Percentiles rank a stretch among this genome's conserved stretches.
phyloP scores from a whole-genome alignment of 1,284 basidiomycete species.

The Malassezia psittaci region DNA sequence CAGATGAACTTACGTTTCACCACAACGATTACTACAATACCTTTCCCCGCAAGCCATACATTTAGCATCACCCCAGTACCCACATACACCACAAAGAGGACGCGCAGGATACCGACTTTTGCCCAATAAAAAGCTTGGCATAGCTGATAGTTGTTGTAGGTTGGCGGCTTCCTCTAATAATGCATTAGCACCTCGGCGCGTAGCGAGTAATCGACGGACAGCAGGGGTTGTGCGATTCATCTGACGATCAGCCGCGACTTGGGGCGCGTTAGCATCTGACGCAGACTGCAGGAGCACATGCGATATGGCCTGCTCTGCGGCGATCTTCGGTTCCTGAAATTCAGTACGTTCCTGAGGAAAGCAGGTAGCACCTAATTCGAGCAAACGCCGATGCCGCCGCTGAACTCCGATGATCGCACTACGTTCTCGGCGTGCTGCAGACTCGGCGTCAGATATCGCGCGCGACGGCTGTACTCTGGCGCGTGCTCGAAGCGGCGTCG shows the following conservation, averaged over 20 bases:
- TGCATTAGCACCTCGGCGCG: constrained; percentile 17
- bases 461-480: constrained; percentile 14
- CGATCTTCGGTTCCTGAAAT: background rate
- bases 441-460: constrained; percentile 3
- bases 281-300: constrained; percentile 13
- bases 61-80: constrained; percentile 13
- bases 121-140: constrained; percentile 9
- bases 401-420: background rate
- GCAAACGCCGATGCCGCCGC: constrained; percentile 13
- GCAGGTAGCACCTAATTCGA: constrained; percentile 12
- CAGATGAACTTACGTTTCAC: background rate
- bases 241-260: constrained; percentile 3
- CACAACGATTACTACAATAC: constrained; percentile 10
- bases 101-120: constrained; percentile 2
- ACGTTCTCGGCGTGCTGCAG: constrained; percentile 5
- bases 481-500: constrained; percentile 7
- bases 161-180: constrained; percentile 11
- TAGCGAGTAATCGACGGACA: constrained; percentile 11
- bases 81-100: constrained; percentile 14
- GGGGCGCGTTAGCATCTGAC: constrained; percentile 13
- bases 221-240: constrained; percentile 4
- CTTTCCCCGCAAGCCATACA: constrained; percentile 15
- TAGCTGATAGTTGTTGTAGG: constrained; percentile 5
- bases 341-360: constrained; percentile 4
- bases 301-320: constrained; percentile 5